These are phyloP conservation scores for Gentiana macrophylla DNA, from an alignment of 257 asterid species.

Conservation along the genomic window DNA sequence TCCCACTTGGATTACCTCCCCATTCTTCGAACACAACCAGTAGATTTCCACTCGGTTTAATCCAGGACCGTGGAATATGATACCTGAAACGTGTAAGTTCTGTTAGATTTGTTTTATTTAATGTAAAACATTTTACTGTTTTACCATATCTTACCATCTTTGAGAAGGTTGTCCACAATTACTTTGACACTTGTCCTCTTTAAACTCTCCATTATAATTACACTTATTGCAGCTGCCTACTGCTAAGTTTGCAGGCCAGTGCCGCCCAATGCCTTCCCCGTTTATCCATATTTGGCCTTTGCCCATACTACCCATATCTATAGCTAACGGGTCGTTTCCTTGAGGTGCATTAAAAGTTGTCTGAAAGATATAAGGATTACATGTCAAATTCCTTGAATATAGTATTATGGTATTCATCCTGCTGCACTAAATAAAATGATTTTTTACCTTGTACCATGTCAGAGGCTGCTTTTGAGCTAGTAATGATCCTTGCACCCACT, in stretches of 20 bases:
- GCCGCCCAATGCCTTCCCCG: slow-evolving; percentile 81
- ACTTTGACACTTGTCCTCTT: slow-evolving; percentile 61
- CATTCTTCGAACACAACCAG: slow-evolving; percentile 74
- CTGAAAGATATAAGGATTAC: slow-evolving; percentile 19
- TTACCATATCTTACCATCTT: slow-evolving; percentile 50
- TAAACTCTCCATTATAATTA: slow-evolving; percentile 58
- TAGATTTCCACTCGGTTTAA: slow-evolving; percentile 55
- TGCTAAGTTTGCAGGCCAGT: slow-evolving; percentile 79
- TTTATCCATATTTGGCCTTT: slow-evolving; percentile 93
- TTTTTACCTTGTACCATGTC: slow-evolving; percentile 89
- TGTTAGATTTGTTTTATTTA: not conserved
- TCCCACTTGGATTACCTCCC: slow-evolving; percentile 67
- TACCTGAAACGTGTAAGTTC: slow-evolving; percentile 34
- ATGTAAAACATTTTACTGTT: not conserved
- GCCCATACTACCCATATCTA: slow-evolving; percentile 87
- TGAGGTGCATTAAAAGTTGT: slow-evolving; percentile 60
- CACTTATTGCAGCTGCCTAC: slow-evolving; percentile 64
- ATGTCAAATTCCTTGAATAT: not conserved
- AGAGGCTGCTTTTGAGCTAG: slow-evolving; percentile 69
- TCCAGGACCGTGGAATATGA: slow-evolving; percentile 81
- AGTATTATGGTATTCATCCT: no score
- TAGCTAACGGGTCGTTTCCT: slow-evolving; percentile 69
- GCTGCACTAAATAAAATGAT: no score
- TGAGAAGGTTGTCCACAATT: slow-evolving; percentile 87
- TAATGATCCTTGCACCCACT: slow-evolving; percentile 53